phyloP scores from a whole-genome alignment of 2,329 filamentous ascomycete species.

The Microsporum canis region DNA sequence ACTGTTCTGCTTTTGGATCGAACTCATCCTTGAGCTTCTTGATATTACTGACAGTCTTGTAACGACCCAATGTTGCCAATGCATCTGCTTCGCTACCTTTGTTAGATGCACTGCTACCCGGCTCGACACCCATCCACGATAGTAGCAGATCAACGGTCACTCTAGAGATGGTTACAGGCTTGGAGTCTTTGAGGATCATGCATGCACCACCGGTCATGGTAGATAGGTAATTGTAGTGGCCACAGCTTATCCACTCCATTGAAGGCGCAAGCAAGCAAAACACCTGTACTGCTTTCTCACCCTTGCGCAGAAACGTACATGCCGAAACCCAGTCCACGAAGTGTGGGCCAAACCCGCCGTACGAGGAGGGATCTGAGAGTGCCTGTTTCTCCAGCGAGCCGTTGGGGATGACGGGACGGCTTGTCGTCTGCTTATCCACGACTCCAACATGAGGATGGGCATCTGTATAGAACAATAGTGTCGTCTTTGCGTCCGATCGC shows the following conservation, averaged over 20 bases:
- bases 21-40: neutral
- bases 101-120: conserved; percentile 13
- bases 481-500: conserved; percentile 38
- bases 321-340: conserved; percentile 40
- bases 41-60: neutral
- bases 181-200: conserved; percentile 22
- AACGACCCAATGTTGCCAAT: neutral
- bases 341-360: conserved; percentile 23
- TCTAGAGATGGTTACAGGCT: conserved; percentile 28
- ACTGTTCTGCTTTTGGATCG: neutral
- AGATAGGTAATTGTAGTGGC: conserved; percentile 35
- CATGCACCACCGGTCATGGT: conserved; percentile 34
- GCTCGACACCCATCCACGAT: conserved; percentile 35
- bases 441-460: conserved; percentile 36
- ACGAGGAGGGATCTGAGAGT: conserved; percentile 15
- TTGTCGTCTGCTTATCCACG: conserved; percentile 19
- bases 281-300: conserved; percentile 34
- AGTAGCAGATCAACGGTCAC: conserved; percentile 35
- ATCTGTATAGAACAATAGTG: conserved; percentile 42
- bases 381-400: conserved; percentile 21
- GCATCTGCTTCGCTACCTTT: conserved; percentile 11
- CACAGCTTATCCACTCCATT: conserved; percentile 16
- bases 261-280: conserved; percentile 32
- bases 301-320: conserved; percentile 24
- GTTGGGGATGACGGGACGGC: conserved; percentile 14